Evolutionary conservation across 169 alveolate genomes (phyloP).

Genomic region (Theileria parva): DNA sequence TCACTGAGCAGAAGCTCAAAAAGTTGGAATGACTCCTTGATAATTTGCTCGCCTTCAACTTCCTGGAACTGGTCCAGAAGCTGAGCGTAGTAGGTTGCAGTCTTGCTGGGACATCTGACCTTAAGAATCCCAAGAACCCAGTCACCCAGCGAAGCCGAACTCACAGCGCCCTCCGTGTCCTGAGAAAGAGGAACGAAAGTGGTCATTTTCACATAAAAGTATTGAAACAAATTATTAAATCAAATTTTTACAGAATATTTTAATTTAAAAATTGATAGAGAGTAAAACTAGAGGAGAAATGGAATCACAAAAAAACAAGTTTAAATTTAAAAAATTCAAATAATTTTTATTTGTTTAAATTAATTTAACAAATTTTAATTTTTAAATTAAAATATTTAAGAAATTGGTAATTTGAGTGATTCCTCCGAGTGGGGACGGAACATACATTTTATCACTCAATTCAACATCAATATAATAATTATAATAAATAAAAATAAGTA

Average conservation of each 20-base stretch:
- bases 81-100: constrained; percentile 69
- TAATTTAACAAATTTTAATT: no score
- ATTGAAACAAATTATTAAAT: neutral
- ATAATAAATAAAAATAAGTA: no score
- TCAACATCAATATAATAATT: no score
- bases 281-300: neutral
- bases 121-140: constrained; percentile 72
- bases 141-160: constrained; percentile 78
- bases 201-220: constrained; percentile 47
- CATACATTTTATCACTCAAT: neutral
- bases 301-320: neutral
- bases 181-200: constrained; percentile 74
- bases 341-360: no score
- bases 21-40: constrained; percentile 70
- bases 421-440: neutral
- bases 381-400: no score
- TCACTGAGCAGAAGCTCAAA: constrained; percentile 71
- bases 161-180: constrained; percentile 76
- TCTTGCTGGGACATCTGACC: constrained; percentile 63
- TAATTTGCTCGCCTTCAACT: constrained; percentile 72
- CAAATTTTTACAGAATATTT: neutral
- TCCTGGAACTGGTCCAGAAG: constrained; percentile 71
- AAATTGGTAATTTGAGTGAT: neutral
- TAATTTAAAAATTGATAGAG: neutral
- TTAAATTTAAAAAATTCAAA: neutral